These are phyloP conservation scores for Botryotinia globosa DNA, from an alignment of 2,329 filamentous ascomycete genomes.

Conservation along the genomic window DNA sequence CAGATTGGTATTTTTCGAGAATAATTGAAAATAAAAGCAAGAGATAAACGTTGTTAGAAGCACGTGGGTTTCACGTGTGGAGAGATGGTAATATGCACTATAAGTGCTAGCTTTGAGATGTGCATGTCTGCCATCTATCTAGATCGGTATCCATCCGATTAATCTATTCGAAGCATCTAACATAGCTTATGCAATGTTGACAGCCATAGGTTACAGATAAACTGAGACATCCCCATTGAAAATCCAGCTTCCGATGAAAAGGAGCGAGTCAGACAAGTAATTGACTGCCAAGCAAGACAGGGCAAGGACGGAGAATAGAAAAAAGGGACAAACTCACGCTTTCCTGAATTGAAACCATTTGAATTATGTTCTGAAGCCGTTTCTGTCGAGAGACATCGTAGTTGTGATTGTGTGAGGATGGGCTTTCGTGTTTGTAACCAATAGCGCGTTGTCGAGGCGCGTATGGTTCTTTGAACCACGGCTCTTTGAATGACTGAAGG, in stretches of 20 bases:
- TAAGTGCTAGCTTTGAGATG: background rate
- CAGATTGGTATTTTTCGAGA: background rate
- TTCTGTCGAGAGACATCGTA: slow-evolving; percentile 5
- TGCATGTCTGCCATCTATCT: background rate
- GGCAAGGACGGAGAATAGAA: background rate
- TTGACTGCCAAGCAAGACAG: slow-evolving; percentile 3
- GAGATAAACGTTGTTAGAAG: no score
- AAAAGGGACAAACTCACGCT: background rate
- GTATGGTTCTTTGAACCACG: background rate
- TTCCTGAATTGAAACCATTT: background rate
- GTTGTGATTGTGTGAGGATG: slow-evolving; percentile 9
- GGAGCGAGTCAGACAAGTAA: background rate
- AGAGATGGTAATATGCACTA: background rate
- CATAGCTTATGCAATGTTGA: background rate
- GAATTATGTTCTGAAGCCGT: background rate
- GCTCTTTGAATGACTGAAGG: slow-evolving; percentile 2
- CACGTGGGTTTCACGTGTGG: background rate
- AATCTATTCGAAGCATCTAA: background rate
- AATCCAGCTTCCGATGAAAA: slow-evolving; percentile 1
- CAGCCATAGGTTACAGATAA: background rate
- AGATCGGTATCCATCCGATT: background rate
- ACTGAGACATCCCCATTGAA: slow-evolving; percentile 10
- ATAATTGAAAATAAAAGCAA: background rate
- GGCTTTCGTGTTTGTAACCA: slow-evolving; percentile 15
- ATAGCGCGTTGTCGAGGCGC: slow-evolving; percentile 12